Percentiles rank a stretch among this genome's conserved stretches.
Conservation (phyloP, 139 green algal genomes). For the Tetradesmus obliquus region DNA sequence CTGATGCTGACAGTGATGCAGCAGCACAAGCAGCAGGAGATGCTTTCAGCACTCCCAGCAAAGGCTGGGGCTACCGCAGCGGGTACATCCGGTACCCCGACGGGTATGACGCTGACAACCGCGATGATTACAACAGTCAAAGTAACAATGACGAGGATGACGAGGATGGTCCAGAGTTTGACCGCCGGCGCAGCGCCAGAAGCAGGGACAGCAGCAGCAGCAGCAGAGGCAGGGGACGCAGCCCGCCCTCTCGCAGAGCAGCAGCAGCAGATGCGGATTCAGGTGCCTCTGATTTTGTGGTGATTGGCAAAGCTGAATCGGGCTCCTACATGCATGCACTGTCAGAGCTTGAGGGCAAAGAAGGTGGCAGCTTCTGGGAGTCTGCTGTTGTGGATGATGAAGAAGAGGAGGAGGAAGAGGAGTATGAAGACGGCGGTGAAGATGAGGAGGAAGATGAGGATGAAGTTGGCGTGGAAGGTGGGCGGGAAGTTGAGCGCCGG, state of each 20-base stretch:
- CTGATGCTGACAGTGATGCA: background rate
- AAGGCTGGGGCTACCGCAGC: background rate
- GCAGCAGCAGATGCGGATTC: background rate
- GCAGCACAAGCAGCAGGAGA: background rate
- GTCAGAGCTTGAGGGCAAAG: background rate
- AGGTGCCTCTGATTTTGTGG: conserved; percentile 22
- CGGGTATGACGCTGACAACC: background rate
- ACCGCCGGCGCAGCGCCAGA: background rate
- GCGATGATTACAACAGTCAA: background rate
- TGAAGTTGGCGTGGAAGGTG: background rate
- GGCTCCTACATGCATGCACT: conserved; percentile 1
- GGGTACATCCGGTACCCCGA: background rate
- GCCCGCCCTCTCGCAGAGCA: background rate
- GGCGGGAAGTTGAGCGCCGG: background rate
- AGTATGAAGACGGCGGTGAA: conserved; percentile 14
- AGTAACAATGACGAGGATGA: background rate
- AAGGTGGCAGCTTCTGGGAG: conserved; percentile 39
- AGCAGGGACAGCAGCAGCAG: background rate
- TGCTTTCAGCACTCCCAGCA: background rate
- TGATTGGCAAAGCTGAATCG: conserved; percentile 5
- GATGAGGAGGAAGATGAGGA: background rate
- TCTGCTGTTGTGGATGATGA: conserved; percentile 7
- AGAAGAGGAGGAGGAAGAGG: conserved; percentile 33
- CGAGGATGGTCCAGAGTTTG: background rate
- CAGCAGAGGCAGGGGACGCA: background rate